phyloP scores from a whole-genome alignment of 441 rosid species.

The Populus tomentosa region DNA sequence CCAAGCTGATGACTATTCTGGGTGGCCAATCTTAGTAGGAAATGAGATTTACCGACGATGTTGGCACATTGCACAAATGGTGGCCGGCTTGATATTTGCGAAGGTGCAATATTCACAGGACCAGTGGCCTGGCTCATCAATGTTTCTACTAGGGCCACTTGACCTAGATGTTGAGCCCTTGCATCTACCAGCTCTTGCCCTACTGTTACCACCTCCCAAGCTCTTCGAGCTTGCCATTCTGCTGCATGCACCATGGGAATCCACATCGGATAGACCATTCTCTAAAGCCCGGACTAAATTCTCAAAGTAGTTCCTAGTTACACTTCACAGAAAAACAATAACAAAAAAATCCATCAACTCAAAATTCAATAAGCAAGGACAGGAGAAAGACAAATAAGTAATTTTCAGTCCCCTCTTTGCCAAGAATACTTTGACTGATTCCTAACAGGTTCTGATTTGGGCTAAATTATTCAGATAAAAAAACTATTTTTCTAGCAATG shows the following conservation, averaged over 20 bases:
- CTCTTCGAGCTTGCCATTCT: slow-evolving; percentile 61
- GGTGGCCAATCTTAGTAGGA: not conserved
- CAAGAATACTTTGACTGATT: not conserved
- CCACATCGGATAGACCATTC: slow-evolving; percentile 89
- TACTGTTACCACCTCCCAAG: slow-evolving; percentile 49
- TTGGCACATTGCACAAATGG: slow-evolving; percentile 76
- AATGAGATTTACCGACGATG: slow-evolving; percentile 37
- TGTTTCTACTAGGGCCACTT: slow-evolving; percentile 42
- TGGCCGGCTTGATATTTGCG: slow-evolving; percentile 53
- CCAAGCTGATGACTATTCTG: not conserved
- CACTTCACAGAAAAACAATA: slow-evolving; percentile 43
- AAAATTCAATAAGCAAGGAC: not conserved
- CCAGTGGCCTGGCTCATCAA: slow-evolving; percentile 64
- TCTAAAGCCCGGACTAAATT: slow-evolving; percentile 87
- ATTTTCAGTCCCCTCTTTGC: not conserved
- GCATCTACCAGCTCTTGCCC: slow-evolving; percentile 47
- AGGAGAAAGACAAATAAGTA: not conserved
- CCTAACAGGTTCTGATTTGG: not conserved
- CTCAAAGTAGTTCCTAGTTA: slow-evolving; percentile 84
- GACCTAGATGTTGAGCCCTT: slow-evolving; percentile 68
- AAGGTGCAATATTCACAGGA: slow-evolving; percentile 84
- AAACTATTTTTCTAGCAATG: not conserved
- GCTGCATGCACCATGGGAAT: slow-evolving; percentile 56
- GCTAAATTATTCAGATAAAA: not conserved
- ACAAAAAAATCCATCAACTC: not conserved